These are phyloP conservation scores for Seiridium cupressi DNA, from an alignment of 2,329 filamentous ascomycete genomes.

Conservation along the genomic window DNA sequence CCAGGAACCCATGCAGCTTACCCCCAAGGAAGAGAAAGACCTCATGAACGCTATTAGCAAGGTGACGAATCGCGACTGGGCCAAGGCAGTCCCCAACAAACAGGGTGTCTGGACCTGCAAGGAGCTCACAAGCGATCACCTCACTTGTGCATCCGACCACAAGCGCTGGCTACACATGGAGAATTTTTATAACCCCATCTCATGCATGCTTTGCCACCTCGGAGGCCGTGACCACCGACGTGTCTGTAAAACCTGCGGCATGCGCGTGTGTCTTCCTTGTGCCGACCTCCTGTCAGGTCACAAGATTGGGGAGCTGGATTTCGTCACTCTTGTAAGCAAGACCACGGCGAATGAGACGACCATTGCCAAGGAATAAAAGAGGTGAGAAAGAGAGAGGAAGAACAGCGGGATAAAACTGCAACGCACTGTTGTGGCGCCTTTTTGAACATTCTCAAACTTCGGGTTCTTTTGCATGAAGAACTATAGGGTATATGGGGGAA, in stretches of 20 bases:
- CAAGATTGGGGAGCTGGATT: constrained; percentile 29
- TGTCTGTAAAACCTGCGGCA: constrained; percentile 48
- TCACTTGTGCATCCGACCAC: constrained; percentile 48
- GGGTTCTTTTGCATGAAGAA: too few species aligned
- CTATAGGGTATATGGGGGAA: too few species aligned
- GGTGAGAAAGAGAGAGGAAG: not conserved
- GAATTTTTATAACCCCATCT: constrained; percentile 49
- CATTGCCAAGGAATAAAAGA: not conserved
- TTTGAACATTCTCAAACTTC: too few species aligned
- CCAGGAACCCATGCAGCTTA: not conserved
- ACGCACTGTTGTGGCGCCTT: too few species aligned
- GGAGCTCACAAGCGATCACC: constrained; percentile 37
- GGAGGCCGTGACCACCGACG: constrained; percentile 43
- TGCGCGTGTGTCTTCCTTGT: constrained; percentile 52
- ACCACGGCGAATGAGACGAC: not conserved
- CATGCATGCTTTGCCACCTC: constrained; percentile 52
- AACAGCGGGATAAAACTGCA: too few species aligned
- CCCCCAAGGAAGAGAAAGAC: not conserved
- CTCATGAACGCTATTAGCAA: constrained; percentile 19
- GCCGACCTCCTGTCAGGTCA: constrained; percentile 37
- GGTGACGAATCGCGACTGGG: not conserved
- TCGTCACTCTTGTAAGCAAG: not conserved
- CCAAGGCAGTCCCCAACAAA: constrained; percentile 5
- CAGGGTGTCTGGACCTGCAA: constrained; percentile 30
- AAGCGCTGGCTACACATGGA: constrained; percentile 43